phyloP scores from a whole-genome alignment of 306 rosid genomes.

The Datisca glomerata region DNA sequence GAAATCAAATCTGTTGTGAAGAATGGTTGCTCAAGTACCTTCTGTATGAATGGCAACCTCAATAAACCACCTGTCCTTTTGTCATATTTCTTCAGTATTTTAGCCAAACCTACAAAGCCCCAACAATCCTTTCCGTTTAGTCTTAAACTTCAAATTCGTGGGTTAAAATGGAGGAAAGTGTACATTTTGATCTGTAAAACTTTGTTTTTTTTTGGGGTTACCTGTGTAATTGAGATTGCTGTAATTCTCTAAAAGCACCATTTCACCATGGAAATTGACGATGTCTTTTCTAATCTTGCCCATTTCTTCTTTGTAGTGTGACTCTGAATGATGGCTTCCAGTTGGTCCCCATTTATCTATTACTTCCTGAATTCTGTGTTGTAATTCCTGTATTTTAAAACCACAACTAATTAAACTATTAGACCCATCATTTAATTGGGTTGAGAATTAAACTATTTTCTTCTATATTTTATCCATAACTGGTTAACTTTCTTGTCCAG shows the following conservation, averaged over 20 bases:
- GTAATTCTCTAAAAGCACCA: constrained; percentile 79
- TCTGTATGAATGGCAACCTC: constrained; percentile 69
- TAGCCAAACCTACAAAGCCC: constrained; percentile 53
- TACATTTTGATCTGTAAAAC: too few species aligned
- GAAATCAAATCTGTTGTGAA: constrained; percentile 68
- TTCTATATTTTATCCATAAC: not conserved
- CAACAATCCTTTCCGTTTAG: too few species aligned
- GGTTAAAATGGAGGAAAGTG: too few species aligned
- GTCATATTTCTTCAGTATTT: constrained; percentile 84
- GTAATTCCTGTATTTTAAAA: constrained; percentile 51
- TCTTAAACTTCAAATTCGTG: too few species aligned
- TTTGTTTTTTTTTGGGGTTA: too few species aligned
- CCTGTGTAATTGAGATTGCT: constrained; percentile 90
- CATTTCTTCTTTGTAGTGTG: constrained; percentile 36
- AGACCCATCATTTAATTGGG: not conserved
- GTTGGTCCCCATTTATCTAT: constrained; percentile 45
- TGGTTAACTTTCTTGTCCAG: too few species aligned
- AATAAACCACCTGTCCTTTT: constrained; percentile 65
- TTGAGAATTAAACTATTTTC: not conserved
- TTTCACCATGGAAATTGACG: constrained; percentile 91
- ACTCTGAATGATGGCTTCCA: constrained; percentile 35
- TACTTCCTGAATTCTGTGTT: constrained; percentile 45
- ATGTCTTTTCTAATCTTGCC: constrained; percentile 56
- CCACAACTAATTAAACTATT: not conserved
- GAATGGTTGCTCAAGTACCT: constrained; percentile 66